phyloP scores from a whole-genome alignment of 805 yeast species.

The Lipomyces spencermartinsiae region DNA sequence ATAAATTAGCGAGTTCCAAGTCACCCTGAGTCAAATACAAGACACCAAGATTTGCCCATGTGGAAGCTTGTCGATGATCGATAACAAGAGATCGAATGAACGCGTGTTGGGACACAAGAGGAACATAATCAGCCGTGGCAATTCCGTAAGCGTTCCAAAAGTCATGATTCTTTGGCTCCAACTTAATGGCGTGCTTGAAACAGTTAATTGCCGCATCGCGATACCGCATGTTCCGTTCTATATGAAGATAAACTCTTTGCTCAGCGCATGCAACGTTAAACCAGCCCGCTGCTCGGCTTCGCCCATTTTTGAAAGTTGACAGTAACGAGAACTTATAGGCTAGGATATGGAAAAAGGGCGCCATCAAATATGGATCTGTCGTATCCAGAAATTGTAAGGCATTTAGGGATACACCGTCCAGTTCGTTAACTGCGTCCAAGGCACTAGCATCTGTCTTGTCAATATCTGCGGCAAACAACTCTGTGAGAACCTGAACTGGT shows the following conservation, averaged over 20 bases:
- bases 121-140: constrained; percentile 66
- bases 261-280: constrained; percentile 67
- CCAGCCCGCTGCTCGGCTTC: constrained; percentile 46
- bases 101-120: constrained; percentile 88
- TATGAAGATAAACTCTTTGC: constrained; percentile 56
- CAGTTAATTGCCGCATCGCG: constrained; percentile 58
- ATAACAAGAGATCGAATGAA: constrained; percentile 80
- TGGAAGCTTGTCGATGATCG: constrained; percentile 67
- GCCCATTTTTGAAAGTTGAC: constrained; percentile 12
- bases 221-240: constrained; percentile 23
- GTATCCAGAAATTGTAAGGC: constrained; percentile 2
- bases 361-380: constrained; percentile 3
- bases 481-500: constrained; percentile 52
- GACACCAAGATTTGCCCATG: constrained; percentile 85
- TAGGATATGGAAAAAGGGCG: constrained; percentile 18
- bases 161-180: constrained; percentile 71
- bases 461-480: constrained; percentile 40
- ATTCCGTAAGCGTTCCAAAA: constrained; percentile 87
- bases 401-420: constrained; percentile 31
- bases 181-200: constrained; percentile 70
- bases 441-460: constrained; percentile 14
- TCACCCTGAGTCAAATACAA: constrained; percentile 75
- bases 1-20: constrained; percentile 70
- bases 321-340: constrained; percentile 33
- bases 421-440: constrained; percentile 26